Percentiles rank a stretch among this genome's conserved stretches.
These are phyloP conservation scores for Nidularia pulvinata DNA, from an alignment of 768 basidiomycete species.

Conservation along the genomic window DNA sequence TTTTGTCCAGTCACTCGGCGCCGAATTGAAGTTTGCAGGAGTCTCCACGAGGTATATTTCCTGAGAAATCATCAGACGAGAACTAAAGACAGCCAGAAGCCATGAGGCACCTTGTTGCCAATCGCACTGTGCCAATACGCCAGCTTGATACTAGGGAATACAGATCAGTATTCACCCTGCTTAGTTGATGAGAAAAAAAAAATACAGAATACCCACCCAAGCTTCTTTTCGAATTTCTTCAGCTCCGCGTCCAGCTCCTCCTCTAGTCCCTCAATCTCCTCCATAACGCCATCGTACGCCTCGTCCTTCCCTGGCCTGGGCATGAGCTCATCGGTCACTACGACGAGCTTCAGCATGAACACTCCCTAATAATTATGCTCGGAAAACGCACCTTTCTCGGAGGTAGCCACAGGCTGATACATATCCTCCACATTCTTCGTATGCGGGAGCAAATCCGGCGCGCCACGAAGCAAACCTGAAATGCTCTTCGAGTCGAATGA, in stretches of 20 bases:
- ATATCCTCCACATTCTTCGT: slow-evolving; percentile 73
- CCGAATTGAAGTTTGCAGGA: slow-evolving; percentile 50
- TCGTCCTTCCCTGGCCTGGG: slow-evolving; percentile 88
- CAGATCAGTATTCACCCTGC: background rate
- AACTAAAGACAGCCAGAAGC: background rate
- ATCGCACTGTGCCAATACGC: slow-evolving; percentile 60
- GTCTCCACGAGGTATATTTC: slow-evolving; percentile 92
- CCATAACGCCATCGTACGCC: slow-evolving; percentile 76
- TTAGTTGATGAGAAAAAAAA: background rate
- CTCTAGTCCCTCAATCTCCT: slow-evolving; percentile 73
- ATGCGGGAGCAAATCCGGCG: slow-evolving; percentile 76
- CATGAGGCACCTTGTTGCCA: slow-evolving; percentile 71
- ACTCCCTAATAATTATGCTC: background rate
- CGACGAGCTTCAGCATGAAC: background rate
- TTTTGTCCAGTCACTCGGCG: slow-evolving; percentile 89
- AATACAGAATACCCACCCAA: slow-evolving; percentile 47
- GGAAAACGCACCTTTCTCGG: slow-evolving; percentile 54
- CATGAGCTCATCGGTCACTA: slow-evolving; percentile 68
- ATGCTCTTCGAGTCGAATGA: slow-evolving; percentile 80
- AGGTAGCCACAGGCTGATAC: slow-evolving; percentile 58
- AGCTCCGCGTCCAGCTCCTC: slow-evolving; percentile 67
- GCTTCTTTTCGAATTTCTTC: slow-evolving; percentile 61
- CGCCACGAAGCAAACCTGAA: slow-evolving; percentile 69
- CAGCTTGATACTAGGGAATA: slow-evolving; percentile 24
- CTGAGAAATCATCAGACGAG: slow-evolving; percentile 29